Percentiles rank a stretch among this genome's conserved stretches.
Evolutionary conservation across 2,329 filamentous ascomycete genomes (phyloP).

Genomic region (Colletotrichum costaricense): DNA sequence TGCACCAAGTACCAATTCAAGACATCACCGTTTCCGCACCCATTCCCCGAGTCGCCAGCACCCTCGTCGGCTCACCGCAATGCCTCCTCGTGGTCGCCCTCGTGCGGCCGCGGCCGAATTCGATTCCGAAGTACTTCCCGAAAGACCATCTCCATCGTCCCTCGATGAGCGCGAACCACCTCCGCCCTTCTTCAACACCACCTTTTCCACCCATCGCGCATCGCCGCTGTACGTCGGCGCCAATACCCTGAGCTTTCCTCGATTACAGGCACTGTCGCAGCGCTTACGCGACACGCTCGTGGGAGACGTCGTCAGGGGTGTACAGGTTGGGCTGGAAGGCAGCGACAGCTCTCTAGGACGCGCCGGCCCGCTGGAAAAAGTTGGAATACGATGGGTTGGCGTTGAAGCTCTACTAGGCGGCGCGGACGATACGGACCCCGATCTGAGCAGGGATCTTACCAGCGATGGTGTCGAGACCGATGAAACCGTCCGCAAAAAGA

Average conservation of each 20-base stretch:
- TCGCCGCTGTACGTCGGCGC: conserved; percentile 64
- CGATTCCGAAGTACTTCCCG: neutral
- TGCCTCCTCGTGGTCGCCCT: conserved; percentile 25
- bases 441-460: conserved; percentile 19
- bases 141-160: neutral
- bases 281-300: conserved; percentile 66
- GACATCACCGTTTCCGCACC: neutral
- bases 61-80: neutral
- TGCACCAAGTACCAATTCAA: neutral
- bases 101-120: conserved; percentile 10
- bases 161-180: conserved; percentile 39
- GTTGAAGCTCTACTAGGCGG: conserved; percentile 46
- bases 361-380: conserved; percentile 57
- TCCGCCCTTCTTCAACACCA: conserved; percentile 67
- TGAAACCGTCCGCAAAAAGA: conserved; percentile 33
- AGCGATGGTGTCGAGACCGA: conserved; percentile 7
- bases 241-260: conserved; percentile 48
- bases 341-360: conserved; percentile 50
- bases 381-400: conserved; percentile 60
- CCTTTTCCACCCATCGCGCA: conserved; percentile 66
- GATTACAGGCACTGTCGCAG: conserved; percentile 57
- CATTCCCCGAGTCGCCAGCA: neutral
- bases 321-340: conserved; percentile 62
- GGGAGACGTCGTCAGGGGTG: conserved; percentile 69
- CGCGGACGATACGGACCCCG: conserved; percentile 10